Conservation (phyloP, 2,329 filamentous ascomycete genomes). For the Ceratocystis colombiana region DNA sequence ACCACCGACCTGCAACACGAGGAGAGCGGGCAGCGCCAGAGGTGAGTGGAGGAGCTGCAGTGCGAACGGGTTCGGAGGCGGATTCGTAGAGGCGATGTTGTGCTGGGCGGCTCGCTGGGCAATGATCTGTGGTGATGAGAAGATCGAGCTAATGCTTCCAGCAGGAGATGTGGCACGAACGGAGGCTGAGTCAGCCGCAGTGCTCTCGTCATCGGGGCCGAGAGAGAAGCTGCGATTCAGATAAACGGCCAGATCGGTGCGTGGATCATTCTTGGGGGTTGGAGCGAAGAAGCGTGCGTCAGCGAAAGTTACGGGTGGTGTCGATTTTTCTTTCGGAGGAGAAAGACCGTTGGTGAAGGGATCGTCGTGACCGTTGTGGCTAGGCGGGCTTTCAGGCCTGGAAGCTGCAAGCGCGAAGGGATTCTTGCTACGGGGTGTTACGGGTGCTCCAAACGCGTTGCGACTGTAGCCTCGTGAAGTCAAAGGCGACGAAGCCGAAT, state of each 20-base stretch:
- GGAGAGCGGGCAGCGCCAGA: constrained; percentile 19
- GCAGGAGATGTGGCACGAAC: constrained; percentile 18
- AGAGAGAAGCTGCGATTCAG: constrained; percentile 34
- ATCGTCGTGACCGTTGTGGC: background rate
- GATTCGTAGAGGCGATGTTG: background rate
- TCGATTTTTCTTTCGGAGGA: background rate
- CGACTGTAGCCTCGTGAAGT: background rate
- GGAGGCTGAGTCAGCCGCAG: background rate
- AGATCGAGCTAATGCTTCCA: constrained; percentile 19
- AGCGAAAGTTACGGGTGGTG: constrained; percentile 36
- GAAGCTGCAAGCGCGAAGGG: constrained; percentile 5
- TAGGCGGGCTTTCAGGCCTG: background rate
- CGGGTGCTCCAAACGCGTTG: background rate
- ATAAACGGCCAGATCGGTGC: constrained; percentile 33
- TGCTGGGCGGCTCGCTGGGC: constrained; percentile 20
- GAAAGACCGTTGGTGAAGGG: constrained; percentile 9
- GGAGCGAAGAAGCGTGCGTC: constrained; percentile 45
- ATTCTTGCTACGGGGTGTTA: constrained; percentile 1
- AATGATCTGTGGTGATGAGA: constrained; percentile 22
- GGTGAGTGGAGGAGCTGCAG: constrained; percentile 23
- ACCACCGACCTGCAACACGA: constrained; percentile 18
- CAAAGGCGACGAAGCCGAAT: constrained; percentile 4
- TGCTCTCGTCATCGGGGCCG: constrained; percentile 24
- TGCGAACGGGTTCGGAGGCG: constrained; percentile 19
- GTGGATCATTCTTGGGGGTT: constrained; percentile 31